Evolutionary conservation across 345 rosid genomes (phyloP), one percentile per base, ranked within the genome.

Genomic region (Toxicodendron radicans): DNA sequence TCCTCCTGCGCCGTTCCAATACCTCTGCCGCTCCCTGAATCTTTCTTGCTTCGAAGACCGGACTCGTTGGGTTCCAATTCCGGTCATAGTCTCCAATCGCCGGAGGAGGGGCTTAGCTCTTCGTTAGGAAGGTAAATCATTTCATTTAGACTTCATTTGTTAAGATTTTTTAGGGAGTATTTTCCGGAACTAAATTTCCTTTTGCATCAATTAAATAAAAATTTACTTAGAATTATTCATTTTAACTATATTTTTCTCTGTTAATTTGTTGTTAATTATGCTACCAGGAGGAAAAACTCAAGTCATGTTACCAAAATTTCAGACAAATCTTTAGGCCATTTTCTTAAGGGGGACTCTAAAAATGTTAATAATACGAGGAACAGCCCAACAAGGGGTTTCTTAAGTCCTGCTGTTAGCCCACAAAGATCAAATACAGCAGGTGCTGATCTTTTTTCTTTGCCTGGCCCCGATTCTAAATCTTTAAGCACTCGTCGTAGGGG

Each of bases 1-100:
- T 74, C 84, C 48, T 75, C 85, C 17, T 59, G 79, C 2, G 82
- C 86, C 27, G 78, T 80, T 51, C 91, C 95, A 3, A 86, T 76
- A 32, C 94, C 90, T 18, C 67, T 90, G 83, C 95, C 95, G 32
- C 85, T 82, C 0, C 95, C 95, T 13, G 88, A 74, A 16, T 49
- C 56, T 10, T 27, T 48, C 45, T 16, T 56, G 33, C 49, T 74
- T 30, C 63, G 71, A 72, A 72, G 62, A 71, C 71, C 67, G 21
- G 74, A 78, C 68, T 58, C 76, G 3, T 60, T 68, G 48, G 51
- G 54, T 49, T 71, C 77, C 14, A 78, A 51, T 78, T 68, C 54
- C 10, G 70, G 70, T 8, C 72, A 10, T 10, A 59, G 59, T 60
- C 69, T 64, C 11, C 64, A 69, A 35, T 58, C 81, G 35, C 77